Percentiles rank a stretch among this genome's conserved stretches.
Conservation (phyloP, 306 rosid genomes). For the Sechiopsis laciniata region DNA sequence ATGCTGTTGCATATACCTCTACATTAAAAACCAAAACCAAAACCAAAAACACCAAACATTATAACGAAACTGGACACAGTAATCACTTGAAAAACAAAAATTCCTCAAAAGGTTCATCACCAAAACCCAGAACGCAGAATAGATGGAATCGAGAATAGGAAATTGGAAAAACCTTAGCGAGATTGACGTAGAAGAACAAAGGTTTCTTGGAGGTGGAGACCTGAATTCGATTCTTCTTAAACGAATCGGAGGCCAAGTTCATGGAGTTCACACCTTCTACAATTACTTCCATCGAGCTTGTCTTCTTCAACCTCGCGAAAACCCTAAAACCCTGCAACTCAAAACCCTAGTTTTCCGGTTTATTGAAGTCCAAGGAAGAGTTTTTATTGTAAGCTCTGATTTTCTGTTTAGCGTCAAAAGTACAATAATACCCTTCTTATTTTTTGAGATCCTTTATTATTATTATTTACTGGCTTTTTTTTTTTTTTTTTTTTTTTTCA, state of each 20-base stretch:
- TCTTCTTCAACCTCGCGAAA: slow-evolving; percentile 20
- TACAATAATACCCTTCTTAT: too few relatives aligned
- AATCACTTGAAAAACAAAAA: not conserved
- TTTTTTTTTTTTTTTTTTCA: too few relatives aligned
- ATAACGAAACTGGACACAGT: too few relatives aligned
- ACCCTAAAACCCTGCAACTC: slow-evolving; percentile 17
- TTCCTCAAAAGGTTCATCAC: not conserved
- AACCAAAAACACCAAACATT: not conserved
- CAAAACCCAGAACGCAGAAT: not conserved
- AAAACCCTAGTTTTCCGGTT: slow-evolving; percentile 9
- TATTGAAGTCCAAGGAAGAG: not conserved
- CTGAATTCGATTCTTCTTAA: slow-evolving; percentile 45
- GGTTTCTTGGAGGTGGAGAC: slow-evolving; percentile 47
- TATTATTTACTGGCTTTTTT: too few relatives aligned
- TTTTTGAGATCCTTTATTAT: too few relatives aligned
- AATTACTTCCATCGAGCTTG: slow-evolving; percentile 36
- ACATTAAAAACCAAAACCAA: slow-evolving; percentile 3
- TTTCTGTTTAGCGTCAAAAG: not conserved
- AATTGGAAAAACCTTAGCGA: slow-evolving; percentile 30
- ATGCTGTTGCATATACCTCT: slow-evolving; percentile 48
- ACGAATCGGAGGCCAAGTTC: slow-evolving; percentile 22
- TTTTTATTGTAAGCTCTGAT: not conserved
- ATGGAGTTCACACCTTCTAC: slow-evolving; percentile 34
- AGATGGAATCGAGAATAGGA: not conserved
- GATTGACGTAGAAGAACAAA: slow-evolving; percentile 45